These are phyloP conservation scores for Leccinum glutinopallens DNA, from an alignment of 1,284 basidiomycete genomes.

Conservation along the genomic window DNA sequence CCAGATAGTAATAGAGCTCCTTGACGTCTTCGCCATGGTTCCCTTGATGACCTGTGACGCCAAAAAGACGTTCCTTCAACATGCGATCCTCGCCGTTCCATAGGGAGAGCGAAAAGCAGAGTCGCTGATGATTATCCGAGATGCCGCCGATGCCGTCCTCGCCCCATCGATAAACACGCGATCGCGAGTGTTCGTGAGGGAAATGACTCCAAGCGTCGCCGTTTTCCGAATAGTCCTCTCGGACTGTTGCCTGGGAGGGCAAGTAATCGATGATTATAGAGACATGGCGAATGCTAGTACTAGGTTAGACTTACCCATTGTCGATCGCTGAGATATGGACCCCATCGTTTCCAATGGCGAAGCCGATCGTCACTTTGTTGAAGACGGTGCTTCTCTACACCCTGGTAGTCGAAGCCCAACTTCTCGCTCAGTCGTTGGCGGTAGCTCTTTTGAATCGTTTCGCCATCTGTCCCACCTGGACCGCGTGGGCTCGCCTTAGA, in stretches of 20 bases:
- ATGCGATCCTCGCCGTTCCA: slow-evolving; percentile 97
- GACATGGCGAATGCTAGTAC: slow-evolving; percentile 1
- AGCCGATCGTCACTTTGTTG: slow-evolving; percentile 67
- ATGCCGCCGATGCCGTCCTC: slow-evolving; percentile 97
- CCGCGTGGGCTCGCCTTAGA: slow-evolving; percentile 42
- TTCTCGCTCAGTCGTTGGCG: slow-evolving; percentile 60
- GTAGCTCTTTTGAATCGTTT: slow-evolving; percentile 42
- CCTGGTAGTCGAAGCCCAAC: slow-evolving; percentile 62
- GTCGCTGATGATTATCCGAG: slow-evolving; percentile 93
- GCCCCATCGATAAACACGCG: slow-evolving; percentile 96
- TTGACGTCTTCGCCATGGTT: slow-evolving; percentile 99
- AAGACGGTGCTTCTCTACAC: slow-evolving; percentile 72
- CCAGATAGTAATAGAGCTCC: slow-evolving; percentile 97
- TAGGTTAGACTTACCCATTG: slow-evolving; percentile 78
- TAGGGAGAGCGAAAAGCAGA: slow-evolving; percentile 88
- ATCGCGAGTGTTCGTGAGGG: slow-evolving; percentile 93
- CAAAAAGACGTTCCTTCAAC: slow-evolving; percentile 94
- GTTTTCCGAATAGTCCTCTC: slow-evolving; percentile 96
- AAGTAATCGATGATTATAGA: slow-evolving; percentile 12
- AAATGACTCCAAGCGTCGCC: slow-evolving; percentile 99
- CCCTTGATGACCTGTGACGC: slow-evolving; percentile 94
- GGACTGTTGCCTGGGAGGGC: slow-evolving; percentile 80
- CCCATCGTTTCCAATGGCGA: slow-evolving; percentile 97
- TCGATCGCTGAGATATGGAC: slow-evolving; percentile 94
- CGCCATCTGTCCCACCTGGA: slow-evolving; percentile 27